phyloP scores from a whole-genome alignment of 2,329 filamentous ascomycete genomes.

The Beauveria australis region DNA sequence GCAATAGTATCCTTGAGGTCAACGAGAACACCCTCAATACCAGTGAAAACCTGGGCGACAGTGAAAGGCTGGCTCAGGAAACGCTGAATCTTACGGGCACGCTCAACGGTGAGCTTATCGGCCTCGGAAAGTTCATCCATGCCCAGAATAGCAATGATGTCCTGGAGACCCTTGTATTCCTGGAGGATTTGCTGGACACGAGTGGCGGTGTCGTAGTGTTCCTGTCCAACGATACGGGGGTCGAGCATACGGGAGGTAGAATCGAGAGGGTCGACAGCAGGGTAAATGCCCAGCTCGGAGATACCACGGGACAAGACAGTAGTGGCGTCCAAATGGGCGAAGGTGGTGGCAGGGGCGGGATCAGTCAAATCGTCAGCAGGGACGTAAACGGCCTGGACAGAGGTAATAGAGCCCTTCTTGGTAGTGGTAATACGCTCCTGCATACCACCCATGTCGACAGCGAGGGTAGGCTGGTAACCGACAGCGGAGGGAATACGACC shows the following conservation, averaged over 20 bases:
- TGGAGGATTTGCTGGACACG: constrained; percentile 98
- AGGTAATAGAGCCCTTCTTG: constrained; percentile 98
- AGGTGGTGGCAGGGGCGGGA: constrained; percentile 97
- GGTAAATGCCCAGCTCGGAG: constrained; percentile 99
- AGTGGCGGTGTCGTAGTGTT: constrained; percentile 93
- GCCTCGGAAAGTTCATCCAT: constrained; percentile 99
- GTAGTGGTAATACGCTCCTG: constrained; percentile 99
- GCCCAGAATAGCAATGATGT: constrained; percentile 99
- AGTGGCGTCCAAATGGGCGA: constrained; percentile 99
- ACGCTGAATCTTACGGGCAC: constrained; percentile 99
- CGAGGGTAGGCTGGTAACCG: constrained; percentile 98
- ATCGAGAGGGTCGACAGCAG: constrained; percentile 98
- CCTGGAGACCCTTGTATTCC: constrained; percentile 99
- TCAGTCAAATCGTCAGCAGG: constrained; percentile 99
- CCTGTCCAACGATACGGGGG: constrained; percentile 94
- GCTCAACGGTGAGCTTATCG: constrained; percentile 99
- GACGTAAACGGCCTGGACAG: constrained; percentile 99
- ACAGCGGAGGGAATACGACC: constrained; percentile 99
- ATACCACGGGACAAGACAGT: constrained; percentile 99
- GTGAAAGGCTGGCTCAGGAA: constrained; percentile 99
- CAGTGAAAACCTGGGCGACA: constrained; percentile 73
- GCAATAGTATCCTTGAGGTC: constrained; percentile 97
- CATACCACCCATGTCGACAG: constrained; percentile 98
- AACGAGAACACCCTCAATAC: constrained; percentile 93
- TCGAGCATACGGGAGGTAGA: constrained; percentile 99